Evolutionary conservation across 2,329 filamentous ascomycete genomes (phyloP).

Genomic region (Colletotrichum liaoningense): DNA sequence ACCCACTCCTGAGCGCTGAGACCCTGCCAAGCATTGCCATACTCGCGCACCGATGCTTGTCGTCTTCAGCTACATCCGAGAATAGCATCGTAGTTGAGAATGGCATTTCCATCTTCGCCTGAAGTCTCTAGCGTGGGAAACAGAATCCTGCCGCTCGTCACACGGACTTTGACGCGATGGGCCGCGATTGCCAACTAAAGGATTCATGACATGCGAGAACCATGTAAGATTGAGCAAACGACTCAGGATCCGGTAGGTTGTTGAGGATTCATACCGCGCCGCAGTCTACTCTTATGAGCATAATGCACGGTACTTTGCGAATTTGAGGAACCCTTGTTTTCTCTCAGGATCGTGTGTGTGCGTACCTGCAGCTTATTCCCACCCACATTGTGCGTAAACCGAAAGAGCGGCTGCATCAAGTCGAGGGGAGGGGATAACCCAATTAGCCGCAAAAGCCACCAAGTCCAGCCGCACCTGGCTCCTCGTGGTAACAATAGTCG

Average conservation of each 20-base stretch:
- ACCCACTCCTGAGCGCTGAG: neutral
- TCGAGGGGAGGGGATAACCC: neutral
- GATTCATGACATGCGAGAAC: neutral
- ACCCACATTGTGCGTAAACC: no score
- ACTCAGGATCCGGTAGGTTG: neutral
- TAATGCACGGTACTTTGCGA: neutral
- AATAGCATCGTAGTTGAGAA: slow-evolving; percentile 4
- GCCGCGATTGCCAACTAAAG: neutral
- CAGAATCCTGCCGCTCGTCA: neutral
- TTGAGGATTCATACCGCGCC: neutral
- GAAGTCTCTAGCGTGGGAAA: neutral
- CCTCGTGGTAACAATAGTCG: slow-evolving; percentile 6
- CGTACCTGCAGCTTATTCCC: neutral
- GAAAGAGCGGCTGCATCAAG: neutral
- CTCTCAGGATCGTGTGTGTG: slow-evolving; percentile 5
- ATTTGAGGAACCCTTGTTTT: neutral
- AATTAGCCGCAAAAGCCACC: neutral
- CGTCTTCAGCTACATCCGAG: slow-evolving; percentile 14
- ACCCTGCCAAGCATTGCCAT: slow-evolving; percentile 17
- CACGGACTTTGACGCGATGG: neutral
- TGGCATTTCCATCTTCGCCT: neutral
- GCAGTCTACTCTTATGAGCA: neutral
- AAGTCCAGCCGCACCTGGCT: neutral
- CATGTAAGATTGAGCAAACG: neutral
- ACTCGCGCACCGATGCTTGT: slow-evolving; percentile 1